phyloP scores from a whole-genome alignment of 2,329 filamentous ascomycete genomes.

The Fusarium abutilonis region DNA sequence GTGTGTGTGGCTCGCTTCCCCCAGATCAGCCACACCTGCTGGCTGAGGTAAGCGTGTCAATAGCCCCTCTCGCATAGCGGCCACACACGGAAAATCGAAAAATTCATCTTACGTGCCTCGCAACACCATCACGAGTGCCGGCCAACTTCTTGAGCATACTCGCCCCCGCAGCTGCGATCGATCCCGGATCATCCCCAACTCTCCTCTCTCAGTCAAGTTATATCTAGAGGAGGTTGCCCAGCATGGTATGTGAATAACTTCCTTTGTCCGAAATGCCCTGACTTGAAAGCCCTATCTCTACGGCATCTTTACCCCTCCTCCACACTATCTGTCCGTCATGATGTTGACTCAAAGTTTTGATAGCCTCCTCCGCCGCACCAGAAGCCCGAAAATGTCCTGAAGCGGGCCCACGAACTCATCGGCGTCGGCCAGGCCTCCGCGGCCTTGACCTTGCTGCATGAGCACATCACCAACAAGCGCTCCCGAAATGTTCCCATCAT shows the following conservation, averaged over 20 bases:
- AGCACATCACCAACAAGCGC: constrained; percentile 98
- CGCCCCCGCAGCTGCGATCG: constrained; percentile 52
- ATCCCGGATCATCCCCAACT: constrained; percentile 50
- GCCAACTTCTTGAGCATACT: constrained; percentile 51
- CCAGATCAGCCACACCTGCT: constrained; percentile 27
- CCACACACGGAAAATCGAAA: constrained; percentile 59
- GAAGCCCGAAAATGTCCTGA: constrained; percentile 99
- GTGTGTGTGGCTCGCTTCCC: constrained; percentile 25
- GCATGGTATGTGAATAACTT: constrained; percentile 54
- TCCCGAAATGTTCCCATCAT: constrained; percentile 97
- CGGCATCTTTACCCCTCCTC: constrained; percentile 44
- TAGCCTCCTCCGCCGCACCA: constrained; percentile 96
- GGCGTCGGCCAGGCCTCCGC: constrained; percentile 93
- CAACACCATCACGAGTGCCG: constrained; percentile 54
- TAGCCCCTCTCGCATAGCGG: constrained; percentile 57
- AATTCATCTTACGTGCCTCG: constrained; percentile 52
- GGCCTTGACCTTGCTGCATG: constrained; percentile 93
- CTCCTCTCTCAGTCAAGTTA: constrained; percentile 52
- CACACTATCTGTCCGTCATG: constrained; percentile 35
- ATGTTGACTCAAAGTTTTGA: constrained; percentile 45
- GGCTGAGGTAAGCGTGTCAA: constrained; percentile 46
- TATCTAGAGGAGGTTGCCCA: constrained; percentile 63
- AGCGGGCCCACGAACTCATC: constrained; percentile 98
- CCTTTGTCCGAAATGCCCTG: constrained; percentile 26
- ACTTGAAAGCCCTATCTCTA: constrained; percentile 30